A percentile compares a stretch with the other conserved stretches of the same genome.
These are phyloP conservation scores for Aspergillus sp. DNA, from an alignment of 2,329 filamentous ascomycete genomes.

Conservation along the genomic window DNA sequence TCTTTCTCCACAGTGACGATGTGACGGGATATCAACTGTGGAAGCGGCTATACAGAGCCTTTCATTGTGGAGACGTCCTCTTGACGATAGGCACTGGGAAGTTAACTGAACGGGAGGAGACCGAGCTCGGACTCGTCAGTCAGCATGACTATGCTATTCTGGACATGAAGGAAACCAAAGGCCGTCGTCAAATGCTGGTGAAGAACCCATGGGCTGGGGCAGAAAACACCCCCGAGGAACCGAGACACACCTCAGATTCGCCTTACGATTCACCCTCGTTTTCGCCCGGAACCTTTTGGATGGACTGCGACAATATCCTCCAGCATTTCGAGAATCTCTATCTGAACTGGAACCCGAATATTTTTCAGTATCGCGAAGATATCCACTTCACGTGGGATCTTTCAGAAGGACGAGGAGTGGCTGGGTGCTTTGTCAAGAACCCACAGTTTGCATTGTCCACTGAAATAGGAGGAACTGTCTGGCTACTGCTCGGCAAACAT, in stretches of 20 bases:
- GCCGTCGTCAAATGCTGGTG: constrained; percentile 69
- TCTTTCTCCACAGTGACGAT: constrained; percentile 86
- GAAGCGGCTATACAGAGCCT: constrained; percentile 72
- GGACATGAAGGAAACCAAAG: constrained; percentile 66
- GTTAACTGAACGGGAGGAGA: constrained; percentile 73
- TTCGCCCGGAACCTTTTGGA: constrained; percentile 84
- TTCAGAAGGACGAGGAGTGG: constrained; percentile 54
- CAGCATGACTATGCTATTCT: constrained; percentile 95
- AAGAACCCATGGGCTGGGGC: constrained; percentile 93
- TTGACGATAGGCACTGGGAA: constrained; percentile 88
- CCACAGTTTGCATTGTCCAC: constrained; percentile 60
- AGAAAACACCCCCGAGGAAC: constrained; percentile 48
- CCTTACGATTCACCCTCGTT: constrained; percentile 24
- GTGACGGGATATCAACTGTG: constrained; percentile 74
- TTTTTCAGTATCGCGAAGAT: constrained; percentile 81
- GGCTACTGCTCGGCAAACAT: constrained; percentile 84
- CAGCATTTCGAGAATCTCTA: constrained; percentile 96
- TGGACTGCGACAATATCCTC: constrained; percentile 79
- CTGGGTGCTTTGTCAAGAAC: constrained; percentile 70
- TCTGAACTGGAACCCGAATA: constrained; percentile 89
- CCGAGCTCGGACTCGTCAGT: constrained; percentile 75
- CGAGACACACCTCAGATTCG: constrained; percentile 14
- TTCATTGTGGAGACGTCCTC: constrained; percentile 75
- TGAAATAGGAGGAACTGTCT: constrained; percentile 62
- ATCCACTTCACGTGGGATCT: constrained; percentile 85